Conservation (phyloP, 768 basidiomycete genomes). For the Lyophyllum decastes region DNA sequence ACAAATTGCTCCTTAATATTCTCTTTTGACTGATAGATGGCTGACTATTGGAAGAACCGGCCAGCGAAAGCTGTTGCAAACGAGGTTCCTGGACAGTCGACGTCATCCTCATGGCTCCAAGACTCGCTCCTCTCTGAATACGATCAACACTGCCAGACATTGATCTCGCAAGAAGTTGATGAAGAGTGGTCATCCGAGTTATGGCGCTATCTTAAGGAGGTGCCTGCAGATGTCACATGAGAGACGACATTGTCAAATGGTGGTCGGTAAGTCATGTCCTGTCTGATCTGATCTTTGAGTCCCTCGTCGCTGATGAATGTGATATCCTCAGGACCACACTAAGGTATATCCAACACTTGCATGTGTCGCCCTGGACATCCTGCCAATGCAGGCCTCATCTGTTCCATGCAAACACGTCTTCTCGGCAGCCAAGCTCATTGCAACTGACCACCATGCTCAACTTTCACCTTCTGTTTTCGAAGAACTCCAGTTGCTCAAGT, state of each 20-base stretch:
- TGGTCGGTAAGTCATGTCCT: slow-evolving; percentile 14
- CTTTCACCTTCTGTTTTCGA: slow-evolving; percentile 1
- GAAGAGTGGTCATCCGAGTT: slow-evolving; percentile 14
- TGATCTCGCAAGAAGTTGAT: background rate
- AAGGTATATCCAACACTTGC: slow-evolving; percentile 16
- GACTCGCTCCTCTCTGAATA: slow-evolving; percentile 1
- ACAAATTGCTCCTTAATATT: background rate
- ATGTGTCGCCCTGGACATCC: slow-evolving; percentile 16
- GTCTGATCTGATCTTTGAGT: no score
- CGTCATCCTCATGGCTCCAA: background rate
- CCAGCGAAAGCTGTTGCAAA: background rate
- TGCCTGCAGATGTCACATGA: slow-evolving; percentile 15
- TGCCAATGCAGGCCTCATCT: no score
- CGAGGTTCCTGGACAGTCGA: no score
- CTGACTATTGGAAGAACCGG: slow-evolving; percentile 9
- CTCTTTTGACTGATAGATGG: slow-evolving; percentile 2
- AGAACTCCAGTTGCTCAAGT: slow-evolving; percentile 10
- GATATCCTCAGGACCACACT: background rate
- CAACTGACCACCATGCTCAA: background rate
- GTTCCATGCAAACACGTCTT: slow-evolving; percentile 21
- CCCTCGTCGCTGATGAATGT: no score
- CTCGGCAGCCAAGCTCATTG: slow-evolving; percentile 6
- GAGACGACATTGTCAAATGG: slow-evolving; percentile 17
- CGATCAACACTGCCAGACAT: slow-evolving; percentile 3
- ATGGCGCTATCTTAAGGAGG: slow-evolving; percentile 13